A percentile compares a stretch with the other conserved stretches of the same genome.
Evolutionary conservation across 139 green algal species (phyloP).

Genomic region (Volvox africanus): DNA sequence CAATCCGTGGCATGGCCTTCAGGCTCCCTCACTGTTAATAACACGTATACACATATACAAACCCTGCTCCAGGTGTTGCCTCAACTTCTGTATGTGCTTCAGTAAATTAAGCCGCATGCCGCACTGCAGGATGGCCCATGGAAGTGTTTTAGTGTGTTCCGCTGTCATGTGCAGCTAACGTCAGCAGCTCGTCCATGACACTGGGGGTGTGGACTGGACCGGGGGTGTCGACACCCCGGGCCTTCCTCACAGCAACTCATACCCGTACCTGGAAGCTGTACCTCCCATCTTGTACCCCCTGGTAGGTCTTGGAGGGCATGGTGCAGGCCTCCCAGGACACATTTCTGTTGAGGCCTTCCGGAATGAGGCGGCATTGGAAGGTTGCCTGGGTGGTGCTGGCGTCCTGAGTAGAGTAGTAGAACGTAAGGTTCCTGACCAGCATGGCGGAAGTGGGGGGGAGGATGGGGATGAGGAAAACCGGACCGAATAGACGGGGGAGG

Average conservation of each 20-base stretch:
- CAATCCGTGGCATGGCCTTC: too few species aligned
- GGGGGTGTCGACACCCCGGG: too few species aligned
- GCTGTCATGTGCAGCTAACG: too few species aligned
- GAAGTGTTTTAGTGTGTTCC: too few species aligned
- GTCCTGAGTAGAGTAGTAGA: conserved; percentile 60
- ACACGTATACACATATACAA: not conserved
- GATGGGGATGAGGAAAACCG: not conserved
- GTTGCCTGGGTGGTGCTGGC: conserved; percentile 22
- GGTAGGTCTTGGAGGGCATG: not conserved
- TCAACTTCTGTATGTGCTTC: too few species aligned
- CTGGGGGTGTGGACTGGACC: too few species aligned
- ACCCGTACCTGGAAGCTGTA: conserved; percentile 41
- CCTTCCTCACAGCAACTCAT: not conserved
- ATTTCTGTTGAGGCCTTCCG: not conserved
- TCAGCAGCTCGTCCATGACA: too few species aligned
- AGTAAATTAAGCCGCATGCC: too few species aligned
- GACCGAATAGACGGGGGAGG: not conserved
- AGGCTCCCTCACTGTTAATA: too few species aligned
- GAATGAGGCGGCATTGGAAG: conserved; percentile 61
- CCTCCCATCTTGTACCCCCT: not conserved
- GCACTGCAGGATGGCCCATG: too few species aligned
- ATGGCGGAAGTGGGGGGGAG: not conserved
- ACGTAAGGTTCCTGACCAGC: conserved; percentile 12
- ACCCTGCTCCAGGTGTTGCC: too few species aligned
- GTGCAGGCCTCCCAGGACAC: not conserved